These are phyloP conservation scores for Hordeum pubiflorum DNA, from an alignment of 202 grass and related monocot genomes.

Conservation along the genomic window DNA sequence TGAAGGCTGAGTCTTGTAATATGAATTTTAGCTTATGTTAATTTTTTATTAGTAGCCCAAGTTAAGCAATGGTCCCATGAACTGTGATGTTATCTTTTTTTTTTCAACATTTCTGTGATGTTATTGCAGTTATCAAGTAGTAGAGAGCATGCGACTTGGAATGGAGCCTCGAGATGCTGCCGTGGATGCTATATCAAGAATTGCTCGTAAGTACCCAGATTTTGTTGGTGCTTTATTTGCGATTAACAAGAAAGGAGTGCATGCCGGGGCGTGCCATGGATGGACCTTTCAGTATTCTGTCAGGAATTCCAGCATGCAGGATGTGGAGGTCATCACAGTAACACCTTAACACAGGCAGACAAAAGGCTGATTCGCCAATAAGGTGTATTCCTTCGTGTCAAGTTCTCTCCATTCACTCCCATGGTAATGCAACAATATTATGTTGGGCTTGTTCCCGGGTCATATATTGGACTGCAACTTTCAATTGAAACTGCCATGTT, in stretches of 20 bases:
- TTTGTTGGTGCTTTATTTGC: conserved; percentile 79
- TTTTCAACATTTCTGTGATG: background rate
- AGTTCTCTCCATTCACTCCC: background rate
- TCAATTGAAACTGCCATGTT: background rate
- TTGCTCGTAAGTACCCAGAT: conserved; percentile 59
- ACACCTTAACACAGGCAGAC: conserved; percentile 29
- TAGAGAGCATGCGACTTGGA: conserved; percentile 87
- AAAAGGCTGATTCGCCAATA: background rate
- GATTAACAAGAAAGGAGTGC: conserved; percentile 48
- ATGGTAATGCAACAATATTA: background rate
- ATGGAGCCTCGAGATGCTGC: conserved; percentile 65
- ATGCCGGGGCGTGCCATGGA: conserved; percentile 67
- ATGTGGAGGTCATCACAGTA: conserved; percentile 74
- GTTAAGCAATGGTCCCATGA: background rate
- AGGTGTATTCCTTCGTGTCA: background rate
- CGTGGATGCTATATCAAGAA: conserved; percentile 72
- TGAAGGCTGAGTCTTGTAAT: background rate
- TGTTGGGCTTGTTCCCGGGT: background rate
- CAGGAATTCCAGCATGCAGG: conserved; percentile 55
- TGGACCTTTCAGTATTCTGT: conserved; percentile 91
- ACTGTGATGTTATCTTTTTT: background rate
- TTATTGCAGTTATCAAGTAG: conserved; percentile 67
- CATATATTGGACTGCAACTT: background rate
- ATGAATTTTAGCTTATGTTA: background rate
- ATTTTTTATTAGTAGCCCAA: background rate